Percentiles rank a stretch among this genome's conserved stretches.
Conservation (phyloP, 306 rosid genomes). For the Sicyos edulis region DNA sequence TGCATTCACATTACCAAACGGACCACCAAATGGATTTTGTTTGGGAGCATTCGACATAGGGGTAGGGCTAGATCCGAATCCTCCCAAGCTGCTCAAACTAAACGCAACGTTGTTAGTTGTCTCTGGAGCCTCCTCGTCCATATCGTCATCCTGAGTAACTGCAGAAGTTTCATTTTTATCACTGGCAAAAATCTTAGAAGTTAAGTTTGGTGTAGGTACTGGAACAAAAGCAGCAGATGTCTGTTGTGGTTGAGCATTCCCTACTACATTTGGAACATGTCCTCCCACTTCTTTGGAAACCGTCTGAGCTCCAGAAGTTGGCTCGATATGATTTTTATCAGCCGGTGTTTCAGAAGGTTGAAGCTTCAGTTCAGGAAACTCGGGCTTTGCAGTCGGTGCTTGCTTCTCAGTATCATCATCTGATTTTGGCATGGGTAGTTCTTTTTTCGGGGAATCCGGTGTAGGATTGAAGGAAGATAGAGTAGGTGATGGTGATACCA, state of each 20-base stretch:
- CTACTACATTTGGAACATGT: constrained; percentile 25
- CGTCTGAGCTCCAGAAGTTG: constrained; percentile 25
- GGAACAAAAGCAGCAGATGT: constrained; percentile 38
- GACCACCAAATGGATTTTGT: constrained; percentile 66
- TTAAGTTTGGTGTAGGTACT: constrained; percentile 32
- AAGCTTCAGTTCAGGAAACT: constrained; percentile 33
- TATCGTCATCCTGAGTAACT: constrained; percentile 59
- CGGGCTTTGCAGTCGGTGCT: constrained; percentile 25
- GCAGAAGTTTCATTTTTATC: constrained; percentile 38
- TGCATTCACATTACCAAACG: constrained; percentile 47
- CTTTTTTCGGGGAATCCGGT: constrained; percentile 32
- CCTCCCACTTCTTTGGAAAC: constrained; percentile 22
- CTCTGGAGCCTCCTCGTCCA: constrained; percentile 96
- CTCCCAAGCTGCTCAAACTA: constrained; percentile 54
- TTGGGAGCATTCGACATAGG: constrained; percentile 49
- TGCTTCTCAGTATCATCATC: constrained; percentile 32
- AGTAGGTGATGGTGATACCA: constrained; percentile 20
- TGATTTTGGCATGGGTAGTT: constrained; percentile 33
- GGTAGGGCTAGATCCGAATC: constrained; percentile 51
- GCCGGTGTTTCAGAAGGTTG: constrained; percentile 31
- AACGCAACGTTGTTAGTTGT: constrained; percentile 38
- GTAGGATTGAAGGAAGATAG: constrained; percentile 27
- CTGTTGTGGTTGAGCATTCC: constrained; percentile 35
- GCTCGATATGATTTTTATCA: constrained; percentile 20
- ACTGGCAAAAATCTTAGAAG: constrained; percentile 31